These are phyloP conservation scores for Emericellopsis atlantica DNA, from an alignment of 2,329 filamentous ascomycete species.

Conservation along the genomic window DNA sequence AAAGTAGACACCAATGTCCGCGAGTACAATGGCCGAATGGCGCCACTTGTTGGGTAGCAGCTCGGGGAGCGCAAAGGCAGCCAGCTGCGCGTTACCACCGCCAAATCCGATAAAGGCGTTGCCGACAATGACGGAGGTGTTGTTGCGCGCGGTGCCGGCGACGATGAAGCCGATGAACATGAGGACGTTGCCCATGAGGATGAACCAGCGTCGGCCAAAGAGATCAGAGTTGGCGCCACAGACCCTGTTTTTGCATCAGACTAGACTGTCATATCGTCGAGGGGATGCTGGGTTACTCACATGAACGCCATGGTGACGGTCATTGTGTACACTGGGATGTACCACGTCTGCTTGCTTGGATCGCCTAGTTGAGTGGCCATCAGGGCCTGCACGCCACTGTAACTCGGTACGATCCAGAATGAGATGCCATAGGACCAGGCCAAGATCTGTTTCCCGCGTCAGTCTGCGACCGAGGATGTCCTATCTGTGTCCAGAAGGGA, in stretches of 20 bases:
- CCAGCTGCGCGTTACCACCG: constrained; percentile 28
- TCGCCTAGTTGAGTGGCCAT: constrained; percentile 21
- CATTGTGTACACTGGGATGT: constrained; percentile 22
- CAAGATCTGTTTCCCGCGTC: constrained; percentile 12
- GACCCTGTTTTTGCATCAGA: constrained; percentile 7
- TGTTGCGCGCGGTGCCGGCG: constrained; percentile 23
- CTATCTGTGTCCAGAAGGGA: neutral
- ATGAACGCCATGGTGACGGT: constrained; percentile 8
- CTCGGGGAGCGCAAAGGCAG: constrained; percentile 30
- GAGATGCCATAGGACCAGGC: constrained; percentile 21
- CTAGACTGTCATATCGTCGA: too few species aligned
- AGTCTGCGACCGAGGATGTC: neutral
- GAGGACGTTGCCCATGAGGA: constrained; percentile 14
- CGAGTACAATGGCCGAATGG: constrained; percentile 26
- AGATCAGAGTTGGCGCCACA: constrained; percentile 31
- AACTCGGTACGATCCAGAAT: constrained; percentile 22
- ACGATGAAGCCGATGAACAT: constrained; percentile 20
- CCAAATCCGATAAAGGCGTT: constrained; percentile 28
- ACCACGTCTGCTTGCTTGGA: constrained; percentile 16
- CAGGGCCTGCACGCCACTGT: constrained; percentile 14
- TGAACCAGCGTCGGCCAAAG: constrained; percentile 23
- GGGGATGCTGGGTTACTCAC: neutral
- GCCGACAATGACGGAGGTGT: constrained; percentile 22
- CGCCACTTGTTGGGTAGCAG: constrained; percentile 35
- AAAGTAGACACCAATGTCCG: constrained; percentile 25